phyloP scores from a whole-genome alignment of 1,284 basidiomycete genomes.

The Flammula alnicola region DNA sequence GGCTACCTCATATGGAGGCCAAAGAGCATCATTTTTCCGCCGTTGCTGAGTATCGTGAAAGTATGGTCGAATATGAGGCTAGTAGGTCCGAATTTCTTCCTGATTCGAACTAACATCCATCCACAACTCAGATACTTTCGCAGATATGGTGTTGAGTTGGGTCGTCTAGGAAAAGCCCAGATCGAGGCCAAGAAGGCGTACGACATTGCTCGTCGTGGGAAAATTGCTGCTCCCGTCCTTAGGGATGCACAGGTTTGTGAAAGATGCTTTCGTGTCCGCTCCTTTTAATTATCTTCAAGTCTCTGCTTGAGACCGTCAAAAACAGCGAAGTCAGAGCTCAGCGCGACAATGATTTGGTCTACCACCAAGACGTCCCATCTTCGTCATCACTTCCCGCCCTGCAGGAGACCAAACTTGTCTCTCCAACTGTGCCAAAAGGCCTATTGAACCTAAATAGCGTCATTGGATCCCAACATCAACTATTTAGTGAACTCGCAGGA shows the following conservation, averaged over 20 bases:
- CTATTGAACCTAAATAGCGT: conserved; percentile 64
- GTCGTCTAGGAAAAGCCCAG: conserved; percentile 73
- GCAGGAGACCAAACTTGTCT: conserved; percentile 71
- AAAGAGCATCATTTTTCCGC: conserved; percentile 90
- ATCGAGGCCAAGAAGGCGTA: conserved; percentile 74
- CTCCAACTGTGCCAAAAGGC: conserved; percentile 62
- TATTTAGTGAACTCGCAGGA: conserved; percentile 82
- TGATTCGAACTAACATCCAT: conserved; percentile 4
- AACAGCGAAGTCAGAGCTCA: conserved; percentile 76
- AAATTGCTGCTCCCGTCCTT: conserved; percentile 64
- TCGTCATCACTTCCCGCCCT: conserved; percentile 73
- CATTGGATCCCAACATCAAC: conserved; percentile 52
- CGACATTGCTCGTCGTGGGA: conserved; percentile 68
- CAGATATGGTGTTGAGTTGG: conserved; percentile 87
- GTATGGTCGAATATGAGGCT: conserved; percentile 88
- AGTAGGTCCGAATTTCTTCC: conserved; percentile 51
- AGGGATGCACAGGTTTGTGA: conserved; percentile 75
- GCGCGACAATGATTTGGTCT: conserved; percentile 96
- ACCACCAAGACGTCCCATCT: conserved; percentile 87
- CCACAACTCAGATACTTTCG: conserved; percentile 12
- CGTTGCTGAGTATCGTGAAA: conserved; percentile 89
- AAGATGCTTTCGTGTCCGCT: conserved; percentile 6
- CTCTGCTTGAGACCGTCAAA: conserved; percentile 70
- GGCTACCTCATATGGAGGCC: conserved; percentile 82
- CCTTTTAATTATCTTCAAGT: conserved; percentile 42